Evolutionary conservation across 179 eudicot genomes (phyloP).

Genomic region (Amaranthus tricolor): DNA sequence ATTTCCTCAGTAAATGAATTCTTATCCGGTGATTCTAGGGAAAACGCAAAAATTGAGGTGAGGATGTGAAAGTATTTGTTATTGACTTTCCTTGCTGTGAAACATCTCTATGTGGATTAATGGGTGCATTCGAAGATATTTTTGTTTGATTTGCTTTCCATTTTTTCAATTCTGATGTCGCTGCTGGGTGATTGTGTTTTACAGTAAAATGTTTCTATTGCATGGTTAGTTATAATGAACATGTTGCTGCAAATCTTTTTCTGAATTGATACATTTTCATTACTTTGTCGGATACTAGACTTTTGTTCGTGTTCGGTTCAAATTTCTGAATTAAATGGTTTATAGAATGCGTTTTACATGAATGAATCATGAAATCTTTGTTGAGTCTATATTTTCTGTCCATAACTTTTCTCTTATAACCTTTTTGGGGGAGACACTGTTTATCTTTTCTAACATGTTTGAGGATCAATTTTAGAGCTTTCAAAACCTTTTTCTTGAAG

Average conservation of each 20-base stretch:
- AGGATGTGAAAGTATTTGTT: slow-evolving; percentile 4
- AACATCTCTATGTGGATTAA: background rate
- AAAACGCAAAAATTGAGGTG: slow-evolving; percentile 63
- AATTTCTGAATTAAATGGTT: background rate
- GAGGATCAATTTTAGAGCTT: background rate
- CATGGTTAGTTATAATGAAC: background rate
- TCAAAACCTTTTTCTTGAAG: background rate
- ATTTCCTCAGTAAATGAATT: slow-evolving; percentile 35
- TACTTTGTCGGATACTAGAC: background rate
- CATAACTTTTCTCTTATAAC: background rate
- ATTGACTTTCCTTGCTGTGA: background rate
- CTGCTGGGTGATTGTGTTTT: background rate
- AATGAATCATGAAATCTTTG: background rate
- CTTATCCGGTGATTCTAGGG: slow-evolving; percentile 31
- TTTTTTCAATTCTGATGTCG: background rate
- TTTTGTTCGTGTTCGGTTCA: background rate
- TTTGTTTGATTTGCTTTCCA: background rate
- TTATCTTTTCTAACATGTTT: background rate
- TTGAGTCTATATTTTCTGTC: background rate
- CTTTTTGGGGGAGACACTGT: background rate
- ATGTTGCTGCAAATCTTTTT: background rate
- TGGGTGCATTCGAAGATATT: background rate
- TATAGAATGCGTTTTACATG: background rate
- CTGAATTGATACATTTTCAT: background rate
- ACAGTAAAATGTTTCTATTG: background rate